phyloP scores from a whole-genome alignment of 1,284 basidiomycete species.

The Termitomyces sp. region DNA sequence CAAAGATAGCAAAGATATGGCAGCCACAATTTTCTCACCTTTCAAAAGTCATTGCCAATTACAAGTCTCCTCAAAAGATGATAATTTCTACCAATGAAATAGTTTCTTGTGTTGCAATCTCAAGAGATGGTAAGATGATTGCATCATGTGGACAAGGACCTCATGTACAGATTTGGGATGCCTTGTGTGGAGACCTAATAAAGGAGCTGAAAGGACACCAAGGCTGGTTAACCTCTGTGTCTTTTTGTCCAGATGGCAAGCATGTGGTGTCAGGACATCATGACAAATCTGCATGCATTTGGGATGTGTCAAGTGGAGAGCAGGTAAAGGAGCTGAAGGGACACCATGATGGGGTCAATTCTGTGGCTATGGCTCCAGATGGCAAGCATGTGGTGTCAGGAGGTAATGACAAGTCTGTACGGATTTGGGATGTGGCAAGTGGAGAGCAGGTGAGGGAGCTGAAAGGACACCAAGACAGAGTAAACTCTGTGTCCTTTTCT shows the following conservation, averaged over 20 bases:
- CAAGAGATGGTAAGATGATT: not conserved
- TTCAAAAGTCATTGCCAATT: not conserved
- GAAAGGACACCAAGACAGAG: not conserved
- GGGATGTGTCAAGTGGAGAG: not conserved
- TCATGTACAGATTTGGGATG: not conserved
- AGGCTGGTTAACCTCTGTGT: not conserved
- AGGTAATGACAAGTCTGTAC: not conserved
- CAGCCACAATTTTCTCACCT: not conserved
- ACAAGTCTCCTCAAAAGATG: not conserved
- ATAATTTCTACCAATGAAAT: not conserved
- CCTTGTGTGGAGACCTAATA: not conserved
- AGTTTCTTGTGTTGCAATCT: not conserved
- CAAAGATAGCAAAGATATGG: not conserved
- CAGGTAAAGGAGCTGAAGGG: not conserved
- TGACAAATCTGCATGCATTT: not conserved
- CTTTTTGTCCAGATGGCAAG: not conserved
- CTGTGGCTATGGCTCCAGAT: not conserved
- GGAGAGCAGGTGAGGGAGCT: not conserved
- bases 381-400: not conserved
- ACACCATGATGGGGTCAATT: not conserved
- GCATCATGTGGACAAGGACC: not conserved
- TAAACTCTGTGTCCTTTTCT: not conserved
- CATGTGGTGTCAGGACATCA: not conserved
- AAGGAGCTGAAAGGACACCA: not conserved
- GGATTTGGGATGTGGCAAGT: not conserved